These are phyloP conservation scores for Melastoma candidum DNA, from an alignment of 441 rosid genomes.

Conservation along the genomic window DNA sequence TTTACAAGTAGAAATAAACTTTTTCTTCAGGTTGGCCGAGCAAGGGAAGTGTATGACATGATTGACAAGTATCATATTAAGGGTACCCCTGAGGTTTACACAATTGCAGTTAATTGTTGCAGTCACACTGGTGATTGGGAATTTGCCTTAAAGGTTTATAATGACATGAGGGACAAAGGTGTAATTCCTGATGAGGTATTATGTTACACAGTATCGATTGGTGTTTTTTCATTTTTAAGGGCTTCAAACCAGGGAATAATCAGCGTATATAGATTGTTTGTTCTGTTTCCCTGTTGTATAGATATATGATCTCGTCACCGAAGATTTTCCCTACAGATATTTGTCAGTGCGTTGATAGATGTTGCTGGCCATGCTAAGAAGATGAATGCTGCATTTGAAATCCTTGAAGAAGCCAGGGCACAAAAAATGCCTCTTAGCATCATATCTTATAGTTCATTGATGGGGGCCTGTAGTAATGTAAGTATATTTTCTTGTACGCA, in stretches of 20 bases:
- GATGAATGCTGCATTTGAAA: conserved; percentile 66
- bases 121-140: conserved; percentile 87
- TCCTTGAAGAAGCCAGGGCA: conserved; percentile 50
- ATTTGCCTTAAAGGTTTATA: conserved; percentile 56
- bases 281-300: conserved; percentile 6
- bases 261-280: background rate
- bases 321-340: conserved; percentile 42
- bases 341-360: conserved; percentile 78
- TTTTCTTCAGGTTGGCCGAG: conserved; percentile 65
- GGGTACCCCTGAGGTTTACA: conserved; percentile 93
- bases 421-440: conserved; percentile 56
- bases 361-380: conserved; percentile 83
- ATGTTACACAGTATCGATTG: background rate
- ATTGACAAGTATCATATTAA: conserved; percentile 51
- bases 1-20: background rate
- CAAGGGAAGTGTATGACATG: conserved; percentile 72
- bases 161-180: conserved; percentile 63
- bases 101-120: conserved; percentile 70
- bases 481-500: conserved; percentile 19
- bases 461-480: conserved; percentile 98
- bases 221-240: background rate
- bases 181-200: conserved; percentile 83
- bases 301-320: too few relatives aligned
- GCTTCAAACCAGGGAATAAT: conserved; percentile 2
- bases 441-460: conserved; percentile 79